These are phyloP conservation scores for Talaromyces sp. DNA, from an alignment of 2,329 filamentous ascomycete species.

Conservation along the genomic window DNA sequence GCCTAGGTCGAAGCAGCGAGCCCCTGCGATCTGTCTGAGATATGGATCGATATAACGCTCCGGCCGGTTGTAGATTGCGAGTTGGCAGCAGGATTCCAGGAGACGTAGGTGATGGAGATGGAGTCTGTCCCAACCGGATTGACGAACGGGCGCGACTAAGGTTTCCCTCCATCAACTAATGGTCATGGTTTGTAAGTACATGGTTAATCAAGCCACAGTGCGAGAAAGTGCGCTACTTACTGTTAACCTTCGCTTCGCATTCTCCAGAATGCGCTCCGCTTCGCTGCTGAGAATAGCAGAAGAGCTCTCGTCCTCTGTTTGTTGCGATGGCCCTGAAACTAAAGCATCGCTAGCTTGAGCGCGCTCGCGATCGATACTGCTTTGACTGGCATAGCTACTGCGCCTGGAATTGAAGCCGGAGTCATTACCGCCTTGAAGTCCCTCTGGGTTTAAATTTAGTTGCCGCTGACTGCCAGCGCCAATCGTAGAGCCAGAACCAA, in stretches of 20 bases:
- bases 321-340: constrained; percentile 39
- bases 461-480: constrained; percentile 30
- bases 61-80: constrained; percentile 41
- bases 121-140: constrained; percentile 54
- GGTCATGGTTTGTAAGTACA: constrained; percentile 1
- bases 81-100: constrained; percentile 28
- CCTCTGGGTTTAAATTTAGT: background rate
- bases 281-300: constrained; percentile 74
- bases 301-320: constrained; percentile 60
- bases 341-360: constrained; percentile 21
- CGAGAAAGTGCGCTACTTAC: constrained; percentile 53
- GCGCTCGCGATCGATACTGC: constrained; percentile 18
- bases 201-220: background rate
- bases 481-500: constrained; percentile 39
- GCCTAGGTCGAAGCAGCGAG: constrained; percentile 48
- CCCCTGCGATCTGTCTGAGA: constrained; percentile 42
- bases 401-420: constrained; percentile 12
- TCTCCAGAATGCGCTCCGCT: constrained; percentile 86
- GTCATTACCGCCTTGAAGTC: background rate
- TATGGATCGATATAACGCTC: constrained; percentile 45
- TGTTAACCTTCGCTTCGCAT: constrained; percentile 84
- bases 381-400: constrained; percentile 16
- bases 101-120: constrained; percentile 45
- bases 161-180: constrained; percentile 89
- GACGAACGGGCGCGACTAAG: constrained; percentile 73